Evolutionary conservation across 495 filamentous ascomycete species (phyloP).

Genomic region (Aspergillus egyptiacus): DNA sequence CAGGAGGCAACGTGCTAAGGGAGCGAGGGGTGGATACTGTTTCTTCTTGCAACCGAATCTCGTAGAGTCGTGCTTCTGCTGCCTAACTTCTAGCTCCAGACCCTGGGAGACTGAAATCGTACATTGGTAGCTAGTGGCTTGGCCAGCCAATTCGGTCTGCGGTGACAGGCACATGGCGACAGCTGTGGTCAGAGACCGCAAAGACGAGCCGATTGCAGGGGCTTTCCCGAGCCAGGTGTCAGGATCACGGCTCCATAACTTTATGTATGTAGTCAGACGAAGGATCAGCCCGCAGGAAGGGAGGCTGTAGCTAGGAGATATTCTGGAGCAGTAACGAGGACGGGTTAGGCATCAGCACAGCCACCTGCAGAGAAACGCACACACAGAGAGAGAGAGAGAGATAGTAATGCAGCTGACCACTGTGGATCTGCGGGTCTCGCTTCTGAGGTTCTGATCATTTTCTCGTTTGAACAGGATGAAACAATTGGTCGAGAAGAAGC

Average conservation of each 20-base stretch:
- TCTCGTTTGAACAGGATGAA: not conserved
- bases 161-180: constrained; percentile 10
- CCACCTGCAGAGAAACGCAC: not conserved
- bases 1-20: constrained; percentile 4
- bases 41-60: constrained; percentile 11
- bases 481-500: not conserved
- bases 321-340: not conserved
- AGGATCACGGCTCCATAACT: not conserved
- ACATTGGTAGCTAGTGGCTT: constrained; percentile 7
- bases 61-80: constrained; percentile 6
- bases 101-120: constrained; percentile 5
- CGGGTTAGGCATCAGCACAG: constrained; percentile 5
- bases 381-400: no score
- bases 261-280: no score
- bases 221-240: not conserved
- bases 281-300: no score
- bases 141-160: constrained; percentile 12
- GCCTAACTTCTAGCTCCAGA: not conserved
- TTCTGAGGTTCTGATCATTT: not conserved
- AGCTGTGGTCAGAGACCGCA: constrained; percentile 3
- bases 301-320: not conserved
- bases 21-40: not conserved
- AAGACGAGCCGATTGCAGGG: not conserved
- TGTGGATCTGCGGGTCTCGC: constrained; percentile 14
- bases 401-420: no score